Percentiles rank a stretch among this genome's conserved stretches.
Conservation (phyloP, 2,329 filamentous ascomycete species). For the Colletotrichum sp. region DNA sequence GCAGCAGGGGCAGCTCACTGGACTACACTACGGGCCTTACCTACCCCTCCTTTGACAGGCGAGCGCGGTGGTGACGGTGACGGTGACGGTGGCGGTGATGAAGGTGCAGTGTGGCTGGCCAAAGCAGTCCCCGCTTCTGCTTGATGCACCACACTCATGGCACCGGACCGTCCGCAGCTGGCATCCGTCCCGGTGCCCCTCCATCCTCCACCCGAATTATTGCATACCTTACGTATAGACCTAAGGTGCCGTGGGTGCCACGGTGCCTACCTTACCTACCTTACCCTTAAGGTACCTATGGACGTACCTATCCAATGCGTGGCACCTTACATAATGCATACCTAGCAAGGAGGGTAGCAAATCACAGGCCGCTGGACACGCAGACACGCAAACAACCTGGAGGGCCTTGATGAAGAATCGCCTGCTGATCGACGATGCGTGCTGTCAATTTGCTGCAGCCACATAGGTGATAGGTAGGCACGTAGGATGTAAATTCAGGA, state of each 20-base stretch:
- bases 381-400: neutral
- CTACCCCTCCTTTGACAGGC: neutral
- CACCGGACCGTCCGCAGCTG: neutral
- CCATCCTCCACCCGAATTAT: neutral
- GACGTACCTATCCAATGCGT: neutral
- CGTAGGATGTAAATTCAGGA: neutral
- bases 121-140: neutral
- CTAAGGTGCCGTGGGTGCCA: too few species aligned
- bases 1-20: neutral
- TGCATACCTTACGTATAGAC: neutral
- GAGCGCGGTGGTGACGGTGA: neutral
- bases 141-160: neutral
- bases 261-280: too few species aligned
- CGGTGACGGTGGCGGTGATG: neutral
- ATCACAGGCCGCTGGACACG: neutral
- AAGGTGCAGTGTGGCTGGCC: neutral
- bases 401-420: neutral
- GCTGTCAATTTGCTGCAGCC: neutral
- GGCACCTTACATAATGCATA: neutral
- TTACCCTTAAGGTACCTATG: too few species aligned
- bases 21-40: neutral
- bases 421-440: neutral
- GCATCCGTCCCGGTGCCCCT: neutral
- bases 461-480: neutral
- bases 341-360: neutral